phyloP scores from a whole-genome alignment of 768 basidiomycete species.

The Leccinellum albellum region DNA sequence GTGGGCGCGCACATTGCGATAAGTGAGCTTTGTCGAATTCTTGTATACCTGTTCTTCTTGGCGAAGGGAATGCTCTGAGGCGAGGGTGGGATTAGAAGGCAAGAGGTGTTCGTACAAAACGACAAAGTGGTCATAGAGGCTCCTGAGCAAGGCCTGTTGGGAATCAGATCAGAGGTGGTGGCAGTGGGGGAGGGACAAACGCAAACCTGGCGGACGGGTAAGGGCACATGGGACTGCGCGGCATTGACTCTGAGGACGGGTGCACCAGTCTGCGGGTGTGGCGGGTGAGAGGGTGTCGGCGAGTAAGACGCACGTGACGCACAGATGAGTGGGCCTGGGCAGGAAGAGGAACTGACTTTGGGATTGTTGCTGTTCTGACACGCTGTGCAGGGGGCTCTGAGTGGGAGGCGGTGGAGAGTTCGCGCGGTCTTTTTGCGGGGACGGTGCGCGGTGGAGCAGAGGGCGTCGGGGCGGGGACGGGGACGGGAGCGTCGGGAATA shows the following conservation, averaged over 20 bases:
- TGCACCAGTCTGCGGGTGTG: constrained; percentile 44
- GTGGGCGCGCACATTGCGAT: constrained; percentile 63
- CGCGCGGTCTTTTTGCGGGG: constrained; percentile 50
- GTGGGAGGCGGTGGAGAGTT: constrained; percentile 13
- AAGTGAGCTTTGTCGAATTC: constrained; percentile 71
- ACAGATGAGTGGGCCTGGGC: constrained; percentile 34
- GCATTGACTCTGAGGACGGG: constrained; percentile 66
- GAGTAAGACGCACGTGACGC: constrained; percentile 1
- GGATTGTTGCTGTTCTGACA: constrained; percentile 46
- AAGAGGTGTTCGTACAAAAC: constrained; percentile 61
- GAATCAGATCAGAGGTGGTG: background rate
- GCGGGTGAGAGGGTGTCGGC: background rate
- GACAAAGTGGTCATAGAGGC: constrained; percentile 67
- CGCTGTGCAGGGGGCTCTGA: constrained; percentile 63
- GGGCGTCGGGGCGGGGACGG: background rate
- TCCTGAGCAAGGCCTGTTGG: constrained; percentile 66
- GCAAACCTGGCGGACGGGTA: constrained; percentile 71
- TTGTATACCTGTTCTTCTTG: constrained; percentile 82
- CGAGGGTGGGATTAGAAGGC: constrained; percentile 53
- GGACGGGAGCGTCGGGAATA: constrained; percentile 14
- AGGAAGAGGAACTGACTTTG: constrained; percentile 43
- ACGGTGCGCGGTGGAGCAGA: constrained; percentile 22
- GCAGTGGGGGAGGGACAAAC: constrained; percentile 4
- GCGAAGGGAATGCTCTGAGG: constrained; percentile 72
- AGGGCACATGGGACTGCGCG: constrained; percentile 64